Percentiles rank a stretch among this genome's conserved stretches.
Evolutionary conservation across 164 flowering plant genomes (phyloP).

Genomic region (Santalum album): DNA sequence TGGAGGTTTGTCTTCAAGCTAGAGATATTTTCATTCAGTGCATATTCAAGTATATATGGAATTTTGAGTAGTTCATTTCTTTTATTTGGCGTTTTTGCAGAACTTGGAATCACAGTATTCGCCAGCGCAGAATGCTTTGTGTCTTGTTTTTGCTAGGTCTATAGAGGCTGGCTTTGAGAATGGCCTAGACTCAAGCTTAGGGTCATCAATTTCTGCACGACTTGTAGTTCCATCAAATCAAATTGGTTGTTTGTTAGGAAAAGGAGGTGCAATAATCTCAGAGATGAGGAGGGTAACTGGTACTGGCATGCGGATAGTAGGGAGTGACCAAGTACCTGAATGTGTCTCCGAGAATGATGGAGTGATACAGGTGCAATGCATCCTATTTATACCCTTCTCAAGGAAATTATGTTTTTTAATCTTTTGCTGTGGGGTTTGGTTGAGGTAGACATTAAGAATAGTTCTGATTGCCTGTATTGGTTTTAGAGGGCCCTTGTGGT

Average conservation of each 20-base stretch:
- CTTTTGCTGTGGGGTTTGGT: not conserved
- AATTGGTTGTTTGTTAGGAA: constrained; percentile 83
- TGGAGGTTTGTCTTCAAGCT: constrained; percentile 19
- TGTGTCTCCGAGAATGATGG: constrained; percentile 61
- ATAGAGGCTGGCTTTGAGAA: constrained; percentile 46
- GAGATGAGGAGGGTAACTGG: constrained; percentile 75
- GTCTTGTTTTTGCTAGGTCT: constrained; percentile 56
- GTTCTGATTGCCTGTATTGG: too few species aligned
- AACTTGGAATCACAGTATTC: constrained; percentile 46
- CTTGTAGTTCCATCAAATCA: constrained; percentile 55
- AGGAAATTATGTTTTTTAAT: not conserved
- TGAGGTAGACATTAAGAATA: not conserved
- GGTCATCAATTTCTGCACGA: constrained; percentile 42
- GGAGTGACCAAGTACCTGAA: constrained; percentile 60
- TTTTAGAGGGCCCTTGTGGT: too few species aligned
- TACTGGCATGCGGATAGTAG: constrained; percentile 42
- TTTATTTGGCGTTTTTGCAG: constrained; percentile 22
- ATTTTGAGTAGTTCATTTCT: not conserved
- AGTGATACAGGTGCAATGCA: constrained; percentile 65
- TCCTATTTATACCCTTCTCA: not conserved
- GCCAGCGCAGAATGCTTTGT: constrained; percentile 66
- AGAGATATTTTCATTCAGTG: too few species aligned
- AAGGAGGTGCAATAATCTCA: constrained; percentile 68
- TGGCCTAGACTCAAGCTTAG: constrained; percentile 37
- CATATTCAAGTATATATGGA: not conserved